Evolutionary conservation across 148 eudicot genomes (phyloP), one percentile per base, ranked within the genome.

Genomic region (Vaccinium myrtillus): DNA sequence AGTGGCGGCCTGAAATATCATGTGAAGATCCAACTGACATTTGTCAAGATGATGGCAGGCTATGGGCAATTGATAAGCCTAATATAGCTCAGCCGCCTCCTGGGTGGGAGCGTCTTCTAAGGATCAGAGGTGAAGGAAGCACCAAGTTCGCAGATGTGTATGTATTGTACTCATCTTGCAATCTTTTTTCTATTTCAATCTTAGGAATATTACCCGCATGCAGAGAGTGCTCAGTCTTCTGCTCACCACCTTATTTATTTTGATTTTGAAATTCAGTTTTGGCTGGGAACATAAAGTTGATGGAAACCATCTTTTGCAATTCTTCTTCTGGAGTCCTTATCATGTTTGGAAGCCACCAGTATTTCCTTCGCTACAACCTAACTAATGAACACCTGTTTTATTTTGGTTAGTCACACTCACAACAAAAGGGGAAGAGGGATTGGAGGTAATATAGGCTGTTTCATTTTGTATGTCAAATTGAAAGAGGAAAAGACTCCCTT

Each of bases 1-100:
- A 92, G 85, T 96, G 99, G 99, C 88, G 91, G 39, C 90, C 96
- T 53, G 92, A 92, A 1, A 82, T 93, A 73, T 88, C 92, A 8
- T 96, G 99, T 85, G 95, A 93, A 75, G 93, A 89, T 81, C 92
- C 91, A 23, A 84, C 91, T 80, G 99, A 96, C 88, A 86, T 96
- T 77, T 73, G 82, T 75, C 99, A 93, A 84, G 99, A 96, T 91
- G 93, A 93, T 9, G 91, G 94, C 86, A 88, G 98, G 82, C 86
- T 95, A 43, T 95, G 99, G 99, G 99, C 99, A 1, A 96, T 96
- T 84, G 99, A 96, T 87, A 95, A 92, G 83, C 98, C 98, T 80
- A 93, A 85, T 83, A 96, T 96, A 86, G 92, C 97, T 85, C 93
- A 88, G 81, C 91, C 98, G 48, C 99, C 99, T 74, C 90, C 91